Base-by-base conservation (phyloP, 2,329 filamentous ascomycete species). In the Incumbomyces lentus region DNA sequence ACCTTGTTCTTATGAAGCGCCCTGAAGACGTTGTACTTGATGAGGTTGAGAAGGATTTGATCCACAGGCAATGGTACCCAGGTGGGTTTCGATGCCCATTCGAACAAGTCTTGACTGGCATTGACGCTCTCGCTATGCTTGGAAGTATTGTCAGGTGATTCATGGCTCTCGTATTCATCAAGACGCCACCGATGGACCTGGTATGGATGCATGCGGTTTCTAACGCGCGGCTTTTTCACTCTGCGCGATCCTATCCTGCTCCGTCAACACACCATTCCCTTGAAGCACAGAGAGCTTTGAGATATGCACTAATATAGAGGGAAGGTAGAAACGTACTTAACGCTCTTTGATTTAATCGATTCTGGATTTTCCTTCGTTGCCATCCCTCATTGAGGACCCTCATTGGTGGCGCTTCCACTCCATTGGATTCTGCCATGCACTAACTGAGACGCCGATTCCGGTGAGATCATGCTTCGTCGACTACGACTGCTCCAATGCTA, bases 281-380 rank as follows among this genome's bases (percentile, higher is more conserved):
- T 4, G 22, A 26, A 26, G 22, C 22, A 8, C 22, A 26, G 22
- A 26, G 4, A 8, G 22, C 22, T 26, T 26, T 26, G 22, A 4
- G 22, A 26, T 4, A 26, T 8, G 22, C 22, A 26, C 22, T 61
- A 64, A 48, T 47, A 46, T 30, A 30, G 45, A 32, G 49, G 44
- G 61, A 50, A 51, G 49, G 54, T 22, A 40, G 55, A 52, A 44
- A 48, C 62, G 63, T 58, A 67, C 66, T 61, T 53, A 70, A 69
- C 54, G 67, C 68, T 47, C 68, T 67, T 53, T 61, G 64, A 41
- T 69, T 69, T 13, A 70, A 63, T 58, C 68, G 63, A 49, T 62
- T 71, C 59, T 71, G 69, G 50, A 59, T 60, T 43, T 61, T 53
- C 52, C 68, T 60, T 18, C 69, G 62, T 26, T 26, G 22, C 22